phyloP scores from a whole-genome alignment of 2,329 filamentous ascomycete genomes.

The Nothophaeocryptopus gaeumannii region DNA sequence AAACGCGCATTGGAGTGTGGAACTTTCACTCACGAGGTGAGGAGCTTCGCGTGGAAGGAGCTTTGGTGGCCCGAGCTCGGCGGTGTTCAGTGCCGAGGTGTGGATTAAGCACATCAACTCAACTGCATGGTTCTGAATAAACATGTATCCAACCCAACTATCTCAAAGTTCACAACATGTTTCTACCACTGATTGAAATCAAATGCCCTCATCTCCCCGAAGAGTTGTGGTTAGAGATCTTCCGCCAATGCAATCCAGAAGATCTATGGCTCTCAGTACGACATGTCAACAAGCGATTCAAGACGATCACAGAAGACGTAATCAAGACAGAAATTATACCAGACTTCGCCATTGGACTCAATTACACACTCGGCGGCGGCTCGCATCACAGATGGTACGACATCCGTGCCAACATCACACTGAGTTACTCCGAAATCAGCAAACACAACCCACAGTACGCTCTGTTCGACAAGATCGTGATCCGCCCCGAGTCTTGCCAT shows the following conservation, averaged over 20 bases:
- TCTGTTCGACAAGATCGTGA: conserved; percentile 20
- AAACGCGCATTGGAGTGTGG: conserved; percentile 2
- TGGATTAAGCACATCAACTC: neutral
- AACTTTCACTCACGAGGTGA: no score
- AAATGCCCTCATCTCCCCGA: conserved; percentile 17
- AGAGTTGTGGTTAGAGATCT: conserved; percentile 28
- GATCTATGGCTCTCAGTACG: conserved; percentile 24
- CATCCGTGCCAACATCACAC: conserved; percentile 19
- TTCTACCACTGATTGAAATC: neutral
- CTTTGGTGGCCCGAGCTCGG: no score
- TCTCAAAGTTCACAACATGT: neutral
- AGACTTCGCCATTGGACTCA: conserved; percentile 20
- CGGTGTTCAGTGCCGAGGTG: neutral
- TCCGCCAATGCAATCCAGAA: conserved; percentile 13
- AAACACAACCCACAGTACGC: conserved; percentile 24
- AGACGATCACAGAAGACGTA: conserved; percentile 18
- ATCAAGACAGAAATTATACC: conserved; percentile 6
- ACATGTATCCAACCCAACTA: no score
- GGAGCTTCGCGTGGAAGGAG: no score
- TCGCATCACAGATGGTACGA: conserved; percentile 26
- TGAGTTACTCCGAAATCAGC: conserved; percentile 20
- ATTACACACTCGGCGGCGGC: conserved; percentile 21
- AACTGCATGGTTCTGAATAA: neutral
- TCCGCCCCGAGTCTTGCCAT: conserved; percentile 18
- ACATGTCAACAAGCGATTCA: conserved; percentile 15